These are phyloP conservation scores for Pascua sp. DNA, from an alignment of 1,284 basidiomycete species.

Conservation along the genomic window DNA sequence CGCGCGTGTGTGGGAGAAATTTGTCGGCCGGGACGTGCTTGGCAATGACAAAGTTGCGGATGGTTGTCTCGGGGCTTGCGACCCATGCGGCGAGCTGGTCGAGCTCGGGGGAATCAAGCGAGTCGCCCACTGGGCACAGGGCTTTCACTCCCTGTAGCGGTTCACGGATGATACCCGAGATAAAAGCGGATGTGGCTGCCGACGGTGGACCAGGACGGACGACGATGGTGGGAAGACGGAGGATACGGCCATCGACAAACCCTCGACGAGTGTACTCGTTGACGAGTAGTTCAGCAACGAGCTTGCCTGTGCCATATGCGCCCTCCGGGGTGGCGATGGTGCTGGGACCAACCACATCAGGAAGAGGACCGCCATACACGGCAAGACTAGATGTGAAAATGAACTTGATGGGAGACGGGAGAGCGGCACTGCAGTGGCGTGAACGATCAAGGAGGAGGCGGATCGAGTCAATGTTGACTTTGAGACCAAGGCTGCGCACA, in stretches of 20 bases:
- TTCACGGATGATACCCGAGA: constrained; percentile 63
- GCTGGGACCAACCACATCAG: constrained; percentile 53
- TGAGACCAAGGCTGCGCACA: constrained; percentile 50
- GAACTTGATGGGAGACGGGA: constrained; percentile 53
- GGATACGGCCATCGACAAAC: constrained; percentile 60
- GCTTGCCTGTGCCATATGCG: constrained; percentile 61
- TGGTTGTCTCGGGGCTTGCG: constrained; percentile 57
- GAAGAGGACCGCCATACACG: constrained; percentile 62
- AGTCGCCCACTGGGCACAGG: constrained; percentile 56
- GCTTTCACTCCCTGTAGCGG: constrained; percentile 57
- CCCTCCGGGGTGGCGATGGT: constrained; percentile 60
- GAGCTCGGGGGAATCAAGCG: constrained; percentile 42
- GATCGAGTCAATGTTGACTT: constrained; percentile 63
- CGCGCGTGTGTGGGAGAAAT: constrained; percentile 56
- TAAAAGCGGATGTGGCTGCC: constrained; percentile 60
- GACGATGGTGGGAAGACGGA: constrained; percentile 62
- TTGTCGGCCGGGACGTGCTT: constrained; percentile 54
- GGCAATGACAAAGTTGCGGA: constrained; percentile 58
- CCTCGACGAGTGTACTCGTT: constrained; percentile 63
- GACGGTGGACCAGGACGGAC: constrained; percentile 59
- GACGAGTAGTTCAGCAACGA: constrained; percentile 59
- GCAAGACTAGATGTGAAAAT: constrained; percentile 64
- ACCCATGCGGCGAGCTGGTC: constrained; percentile 56
- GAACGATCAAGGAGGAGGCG: constrained; percentile 56
- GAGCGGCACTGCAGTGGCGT: constrained; percentile 19